Conservation (phyloP, 768 basidiomycete species). For the Lyophyllum shimeji region DNA sequence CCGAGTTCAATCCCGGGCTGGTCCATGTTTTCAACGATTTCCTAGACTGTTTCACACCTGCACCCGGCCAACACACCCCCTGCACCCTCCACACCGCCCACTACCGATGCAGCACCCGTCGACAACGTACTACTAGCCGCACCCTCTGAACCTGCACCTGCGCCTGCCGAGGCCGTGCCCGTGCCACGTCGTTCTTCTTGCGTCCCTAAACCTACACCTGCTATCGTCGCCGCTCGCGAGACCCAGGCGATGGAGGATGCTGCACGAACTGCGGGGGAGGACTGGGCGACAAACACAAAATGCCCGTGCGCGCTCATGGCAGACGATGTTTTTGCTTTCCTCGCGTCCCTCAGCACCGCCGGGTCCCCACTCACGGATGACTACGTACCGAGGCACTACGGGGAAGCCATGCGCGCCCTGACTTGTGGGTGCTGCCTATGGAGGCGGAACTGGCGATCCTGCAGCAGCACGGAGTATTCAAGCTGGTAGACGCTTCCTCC, state of each 20-base stretch:
- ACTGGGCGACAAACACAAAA: neutral
- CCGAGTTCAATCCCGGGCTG: no score
- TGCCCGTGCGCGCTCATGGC: neutral
- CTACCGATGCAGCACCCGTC: no score
- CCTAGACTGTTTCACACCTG: no score
- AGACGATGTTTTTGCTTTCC: neutral
- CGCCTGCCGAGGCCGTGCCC: no score
- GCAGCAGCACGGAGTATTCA: conserved; percentile 15
- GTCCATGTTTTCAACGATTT: no score
- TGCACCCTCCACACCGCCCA: neutral
- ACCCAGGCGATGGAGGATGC: neutral
- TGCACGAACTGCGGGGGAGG: neutral
- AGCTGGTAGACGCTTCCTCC: conserved; percentile 1
- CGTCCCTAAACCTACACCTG: neutral
- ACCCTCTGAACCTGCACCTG: no score
- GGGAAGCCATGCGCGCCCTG: conserved; percentile 14
- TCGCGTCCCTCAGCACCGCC: neutral
- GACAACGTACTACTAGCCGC: no score
- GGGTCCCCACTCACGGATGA: neutral
- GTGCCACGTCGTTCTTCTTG: neutral
- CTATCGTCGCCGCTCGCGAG: neutral
- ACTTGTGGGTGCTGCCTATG: conserved; percentile 14
- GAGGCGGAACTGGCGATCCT: conserved; percentile 19
- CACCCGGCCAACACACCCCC: no score
- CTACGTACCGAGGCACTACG: neutral